Conservation (phyloP, 495 filamentous ascomycete genomes). For the Lasiosphaeria ovina region DNA sequence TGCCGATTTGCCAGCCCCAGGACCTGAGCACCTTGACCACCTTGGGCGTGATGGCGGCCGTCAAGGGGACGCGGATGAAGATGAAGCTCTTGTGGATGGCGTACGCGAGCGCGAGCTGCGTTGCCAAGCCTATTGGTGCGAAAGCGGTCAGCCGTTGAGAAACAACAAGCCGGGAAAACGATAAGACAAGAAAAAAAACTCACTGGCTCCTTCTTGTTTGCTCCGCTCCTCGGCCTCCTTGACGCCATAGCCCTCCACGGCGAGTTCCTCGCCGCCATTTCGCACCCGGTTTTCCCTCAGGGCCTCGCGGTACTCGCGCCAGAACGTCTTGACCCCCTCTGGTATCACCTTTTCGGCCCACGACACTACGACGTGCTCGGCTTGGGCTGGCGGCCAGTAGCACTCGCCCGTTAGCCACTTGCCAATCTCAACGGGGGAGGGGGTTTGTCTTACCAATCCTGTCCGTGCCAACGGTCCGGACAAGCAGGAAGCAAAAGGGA, state of each 20-base stretch:
- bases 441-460: conserved; percentile 60
- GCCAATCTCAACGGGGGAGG: neutral
- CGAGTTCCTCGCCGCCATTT: conserved; percentile 30
- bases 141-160: conserved; percentile 5
- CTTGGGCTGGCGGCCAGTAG: conserved; percentile 34
- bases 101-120: conserved; percentile 90
- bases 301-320: conserved; percentile 40
- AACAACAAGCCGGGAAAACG: neutral
- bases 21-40: conserved; percentile 79
- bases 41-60: conserved; percentile 85
- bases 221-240: conserved; percentile 48
- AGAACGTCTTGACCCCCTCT: conserved; percentile 44
- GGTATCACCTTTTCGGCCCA: conserved; percentile 50
- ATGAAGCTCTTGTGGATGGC: conserved; percentile 98
- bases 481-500: conserved; percentile 89
- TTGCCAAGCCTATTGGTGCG: conserved; percentile 50
- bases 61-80: conserved; percentile 86
- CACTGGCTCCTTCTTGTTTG: conserved; percentile 53
- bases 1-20: conserved; percentile 72
- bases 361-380: conserved; percentile 51
- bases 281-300: conserved; percentile 35
- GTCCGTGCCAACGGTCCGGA: conserved; percentile 79
- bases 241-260: conserved; percentile 51
- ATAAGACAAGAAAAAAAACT: conserved; percentile 22
- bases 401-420: conserved; percentile 13